A percentile compares a stretch with the other conserved stretches of the same genome.
phyloP scores from a whole-genome alignment of 2,329 filamentous ascomycete species.

The Beauveria sp. region DNA sequence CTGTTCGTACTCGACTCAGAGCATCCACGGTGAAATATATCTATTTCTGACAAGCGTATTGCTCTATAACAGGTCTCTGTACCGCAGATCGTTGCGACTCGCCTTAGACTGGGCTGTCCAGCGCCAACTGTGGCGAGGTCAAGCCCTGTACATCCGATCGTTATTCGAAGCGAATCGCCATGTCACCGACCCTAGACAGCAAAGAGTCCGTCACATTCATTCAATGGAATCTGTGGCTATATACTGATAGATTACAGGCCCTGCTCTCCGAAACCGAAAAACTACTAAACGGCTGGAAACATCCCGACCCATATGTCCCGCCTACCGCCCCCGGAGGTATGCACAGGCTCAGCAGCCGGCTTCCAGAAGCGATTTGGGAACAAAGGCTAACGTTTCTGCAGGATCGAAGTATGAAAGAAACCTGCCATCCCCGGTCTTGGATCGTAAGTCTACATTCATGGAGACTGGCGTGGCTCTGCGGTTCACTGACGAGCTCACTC shows the following conservation, averaged over 20 bases:
- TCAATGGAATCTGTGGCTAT: not conserved
- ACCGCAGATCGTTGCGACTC: slow-evolving; percentile 87
- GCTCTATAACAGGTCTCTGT: slow-evolving; percentile 57
- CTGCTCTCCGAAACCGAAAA: slow-evolving; percentile 83
- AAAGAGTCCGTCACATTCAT: slow-evolving; percentile 53
- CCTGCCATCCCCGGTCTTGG: slow-evolving; percentile 68
- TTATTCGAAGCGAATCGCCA: slow-evolving; percentile 91
- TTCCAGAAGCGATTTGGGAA: not conserved
- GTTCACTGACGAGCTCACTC: not conserved
- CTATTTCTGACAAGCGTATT: not conserved
- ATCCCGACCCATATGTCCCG: slow-evolving; percentile 84
- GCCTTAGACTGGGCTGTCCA: slow-evolving; percentile 94
- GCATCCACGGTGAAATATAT: slow-evolving; percentile 7
- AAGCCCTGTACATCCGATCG: slow-evolving; percentile 90
- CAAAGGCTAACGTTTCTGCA: slow-evolving; percentile 28
- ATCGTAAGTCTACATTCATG: slow-evolving; percentile 54
- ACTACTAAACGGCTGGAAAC: slow-evolving; percentile 88
- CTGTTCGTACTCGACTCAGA: slow-evolving; percentile 32
- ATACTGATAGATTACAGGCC: slow-evolving; percentile 43
- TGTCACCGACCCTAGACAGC: slow-evolving; percentile 75
- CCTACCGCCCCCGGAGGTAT: slow-evolving; percentile 90
- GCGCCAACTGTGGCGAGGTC: slow-evolving; percentile 86
- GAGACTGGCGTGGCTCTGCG: not conserved
- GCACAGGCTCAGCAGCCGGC: slow-evolving; percentile 18
- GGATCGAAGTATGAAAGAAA: slow-evolving; percentile 97